phyloP scores from a whole-genome alignment of 805 yeast species.

The Yarrowia sp. region DNA sequence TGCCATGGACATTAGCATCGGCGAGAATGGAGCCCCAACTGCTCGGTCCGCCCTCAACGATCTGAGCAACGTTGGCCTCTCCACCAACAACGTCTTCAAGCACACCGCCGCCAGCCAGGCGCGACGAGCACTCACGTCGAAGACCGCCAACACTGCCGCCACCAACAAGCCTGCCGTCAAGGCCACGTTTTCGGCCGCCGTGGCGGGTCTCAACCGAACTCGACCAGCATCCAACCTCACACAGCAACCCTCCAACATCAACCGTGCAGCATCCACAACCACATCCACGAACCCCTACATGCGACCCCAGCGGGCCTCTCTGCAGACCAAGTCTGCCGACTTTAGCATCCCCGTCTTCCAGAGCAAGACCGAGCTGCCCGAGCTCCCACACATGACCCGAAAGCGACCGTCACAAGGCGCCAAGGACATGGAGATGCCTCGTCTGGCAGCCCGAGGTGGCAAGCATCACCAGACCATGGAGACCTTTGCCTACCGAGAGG shows the following conservation, averaged over 20 bases:
- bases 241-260: slow-evolving; percentile 6
- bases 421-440: slow-evolving; percentile 24
- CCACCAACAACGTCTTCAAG: slow-evolving; percentile 12
- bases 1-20: neutral
- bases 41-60: slow-evolving; percentile 23
- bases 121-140: slow-evolving; percentile 24
- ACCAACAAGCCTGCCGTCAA: slow-evolving; percentile 60
- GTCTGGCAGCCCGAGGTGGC: slow-evolving; percentile 14
- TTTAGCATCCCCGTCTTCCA: slow-evolving; percentile 16
- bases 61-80: slow-evolving; percentile 20
- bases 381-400: slow-evolving; percentile 8
- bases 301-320: slow-evolving; percentile 24
- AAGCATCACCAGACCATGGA: slow-evolving; percentile 25
- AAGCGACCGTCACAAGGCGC: slow-evolving; percentile 18
- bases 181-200: neutral
- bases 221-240: neutral
- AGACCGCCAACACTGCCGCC: slow-evolving; percentile 16
- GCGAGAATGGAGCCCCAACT: slow-evolving; percentile 1
- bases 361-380: slow-evolving; percentile 13
- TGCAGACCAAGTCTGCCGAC: slow-evolving; percentile 21
- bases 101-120: slow-evolving; percentile 18
- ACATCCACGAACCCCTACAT: slow-evolving; percentile 11
- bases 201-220: slow-evolving; percentile 17
- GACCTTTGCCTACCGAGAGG: slow-evolving; percentile 17
- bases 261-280: slow-evolving; percentile 14